phyloP scores from a whole-genome alignment of 495 filamentous ascomycete species.

The Trichoderma gamsii region DNA sequence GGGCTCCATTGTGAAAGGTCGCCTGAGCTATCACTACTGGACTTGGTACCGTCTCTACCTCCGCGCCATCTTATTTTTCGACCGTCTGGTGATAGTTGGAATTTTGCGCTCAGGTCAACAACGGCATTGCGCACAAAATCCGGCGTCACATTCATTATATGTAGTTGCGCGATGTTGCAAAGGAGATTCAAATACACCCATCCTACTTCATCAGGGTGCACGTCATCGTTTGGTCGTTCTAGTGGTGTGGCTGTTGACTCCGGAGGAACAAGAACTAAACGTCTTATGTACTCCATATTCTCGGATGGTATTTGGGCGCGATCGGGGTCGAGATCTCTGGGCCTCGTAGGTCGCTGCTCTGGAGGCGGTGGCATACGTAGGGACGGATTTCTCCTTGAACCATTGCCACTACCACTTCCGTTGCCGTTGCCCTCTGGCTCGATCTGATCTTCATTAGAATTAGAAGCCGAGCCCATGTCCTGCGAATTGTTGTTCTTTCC shows the following conservation, averaged over 20 bases:
- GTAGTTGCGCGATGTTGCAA: conserved; percentile 72
- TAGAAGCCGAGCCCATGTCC: conserved; percentile 34
- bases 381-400: conserved; percentile 31
- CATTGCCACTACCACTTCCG: conserved; percentile 29
- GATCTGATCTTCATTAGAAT: conserved; percentile 35
- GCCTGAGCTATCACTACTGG: conserved; percentile 50
- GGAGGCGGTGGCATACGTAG: conserved; percentile 36
- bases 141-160: conserved; percentile 68
- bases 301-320: conserved; percentile 60
- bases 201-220: conserved; percentile 51
- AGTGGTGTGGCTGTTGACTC: conserved; percentile 22
- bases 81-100: conserved; percentile 71
- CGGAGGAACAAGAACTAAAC: conserved; percentile 56
- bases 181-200: conserved; percentile 83
- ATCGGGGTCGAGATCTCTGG: conserved; percentile 63
- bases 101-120: conserved; percentile 55
- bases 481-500: conserved; percentile 31
- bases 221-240: conserved; percentile 29
- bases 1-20: conserved; percentile 38
- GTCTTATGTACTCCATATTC: conserved; percentile 69
- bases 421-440: conserved; percentile 31
- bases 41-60: conserved; percentile 51
- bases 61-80: conserved; percentile 69
- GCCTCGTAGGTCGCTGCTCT: conserved; percentile 67
- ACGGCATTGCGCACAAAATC: conserved; percentile 66